Base-by-base conservation (phyloP, 768 basidiomycete species). In the Lanmaoa rubissima region DNA sequence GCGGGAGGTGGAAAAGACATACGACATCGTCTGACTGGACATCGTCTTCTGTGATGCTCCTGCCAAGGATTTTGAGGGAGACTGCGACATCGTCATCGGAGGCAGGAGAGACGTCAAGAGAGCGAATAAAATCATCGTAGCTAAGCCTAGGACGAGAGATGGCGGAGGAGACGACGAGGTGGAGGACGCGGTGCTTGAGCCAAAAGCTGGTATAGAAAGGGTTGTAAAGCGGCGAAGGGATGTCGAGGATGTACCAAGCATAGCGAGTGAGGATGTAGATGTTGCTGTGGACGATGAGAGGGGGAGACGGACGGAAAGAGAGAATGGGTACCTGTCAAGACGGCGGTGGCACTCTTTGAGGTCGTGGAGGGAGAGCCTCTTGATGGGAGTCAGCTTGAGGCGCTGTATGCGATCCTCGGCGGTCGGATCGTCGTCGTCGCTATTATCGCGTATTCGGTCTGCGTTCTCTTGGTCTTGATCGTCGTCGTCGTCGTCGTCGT, bases 191-290 rank as follows among this genome's bases (percentile, higher is more conserved):
- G 59, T 86, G 83, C 45, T 71, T 73, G 10, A 76, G 70, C 77
- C 79, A 83, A 54, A 86, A 82, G 0, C 69, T 57, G 1, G 56
- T 57, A 62, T 76, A 88, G 51, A 77, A 79, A 1, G 74, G 69
- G 14, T 50, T 47, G 60, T 90, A 90, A 3, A 52, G 35, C 1
- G 49, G 44, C 0, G 82, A 77, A 0, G 88, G 85, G 2, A 58
- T 56, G 12, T 78, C 75, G 2, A 90, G 75, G 53, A 89, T 85
- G 59, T 90, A 90, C 88, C 88, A 90, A 0, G 87, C 86, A 67
- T 71, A 67, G 43, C 74, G 44, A 0, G 88, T 90, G 44, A 80
- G 77, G 31, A 90, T 69, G 57, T 85, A 90, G 3, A 89, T 79
- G 57, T 83, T 82, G 24, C 87, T 89, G 49, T 6, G 14, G 35